phyloP scores from a whole-genome alignment of 139 green algal genomes.

The Picochlorum sp. region DNA sequence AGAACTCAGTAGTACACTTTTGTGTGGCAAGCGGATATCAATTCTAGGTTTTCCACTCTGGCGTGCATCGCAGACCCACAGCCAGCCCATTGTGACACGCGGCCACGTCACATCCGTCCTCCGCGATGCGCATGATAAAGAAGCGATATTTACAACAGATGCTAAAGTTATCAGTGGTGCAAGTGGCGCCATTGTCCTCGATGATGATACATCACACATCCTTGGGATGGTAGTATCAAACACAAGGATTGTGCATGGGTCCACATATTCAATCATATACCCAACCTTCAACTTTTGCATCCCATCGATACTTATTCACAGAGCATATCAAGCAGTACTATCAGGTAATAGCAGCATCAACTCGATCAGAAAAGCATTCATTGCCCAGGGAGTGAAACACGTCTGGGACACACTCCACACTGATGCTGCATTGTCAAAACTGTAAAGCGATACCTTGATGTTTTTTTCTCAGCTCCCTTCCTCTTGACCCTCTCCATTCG shows the following conservation, averaged over 20 bases:
- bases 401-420: too few relatives aligned
- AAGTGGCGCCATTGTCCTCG: conserved; percentile 57
- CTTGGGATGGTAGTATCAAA: conserved; percentile 65
- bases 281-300: too few relatives aligned
- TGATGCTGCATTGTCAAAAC: too few relatives aligned
- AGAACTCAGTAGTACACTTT: too few relatives aligned
- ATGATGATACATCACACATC: conserved; percentile 28
- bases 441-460: too few relatives aligned
- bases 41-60: conserved; percentile 53
- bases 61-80: conserved; percentile 13
- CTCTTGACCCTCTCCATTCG: background rate
- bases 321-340: too few relatives aligned
- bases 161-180: conserved; percentile 60
- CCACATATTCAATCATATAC: too few relatives aligned
- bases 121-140: background rate
- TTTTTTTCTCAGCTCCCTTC: background rate
- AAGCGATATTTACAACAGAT: conserved; percentile 54
- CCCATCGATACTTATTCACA: too few relatives aligned
- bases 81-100: conserved; percentile 26
- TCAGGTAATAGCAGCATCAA: too few relatives aligned
- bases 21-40: conserved; percentile 25
- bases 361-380: too few relatives aligned
- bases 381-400: too few relatives aligned
- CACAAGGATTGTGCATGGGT: conserved; percentile 10
- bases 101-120: conserved; percentile 25